A percentile compares a stretch with the other conserved stretches of the same genome.
Conservation (phyloP, 805 yeast species). For the Kuraishia hungarica region DNA sequence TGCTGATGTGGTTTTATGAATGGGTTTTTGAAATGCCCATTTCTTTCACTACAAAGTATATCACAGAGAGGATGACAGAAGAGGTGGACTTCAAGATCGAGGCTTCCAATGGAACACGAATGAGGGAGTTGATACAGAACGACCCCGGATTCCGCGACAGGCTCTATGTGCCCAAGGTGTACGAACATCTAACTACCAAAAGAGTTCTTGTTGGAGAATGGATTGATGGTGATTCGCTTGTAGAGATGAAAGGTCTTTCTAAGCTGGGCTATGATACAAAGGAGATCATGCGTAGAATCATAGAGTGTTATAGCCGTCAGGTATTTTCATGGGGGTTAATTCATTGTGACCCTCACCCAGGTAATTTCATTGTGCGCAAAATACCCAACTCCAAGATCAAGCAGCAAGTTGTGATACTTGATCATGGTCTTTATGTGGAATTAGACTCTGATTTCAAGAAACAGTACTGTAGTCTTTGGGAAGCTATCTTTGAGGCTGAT, state of each 20-base stretch:
- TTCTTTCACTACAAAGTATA: conserved; percentile 43
- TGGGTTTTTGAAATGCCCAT: conserved; percentile 58
- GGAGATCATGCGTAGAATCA: conserved; percentile 39
- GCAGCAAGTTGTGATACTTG: conserved; percentile 60
- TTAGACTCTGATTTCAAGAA: conserved; percentile 40
- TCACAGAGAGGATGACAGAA: conserved; percentile 44
- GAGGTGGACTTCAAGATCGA: conserved; percentile 61
- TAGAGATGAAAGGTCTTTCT: conserved; percentile 33
- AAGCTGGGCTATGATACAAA: conserved; percentile 28
- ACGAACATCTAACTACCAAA: conserved; percentile 32
- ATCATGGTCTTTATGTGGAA: conserved; percentile 64
- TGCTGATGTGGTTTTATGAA: conserved; percentile 44
- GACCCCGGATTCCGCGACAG: conserved; percentile 33
- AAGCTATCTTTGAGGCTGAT: conserved; percentile 46
- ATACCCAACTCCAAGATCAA: conserved; percentile 10
- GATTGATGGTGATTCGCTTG: conserved; percentile 63
- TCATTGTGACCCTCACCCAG: conserved; percentile 79
- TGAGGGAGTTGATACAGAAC: conserved; percentile 26
- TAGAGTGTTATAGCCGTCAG: conserved; percentile 45
- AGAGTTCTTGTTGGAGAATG: conserved; percentile 62
- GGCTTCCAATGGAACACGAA: conserved; percentile 36
- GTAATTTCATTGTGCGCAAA: conserved; percentile 54
- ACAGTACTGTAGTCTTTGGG: conserved; percentile 60
- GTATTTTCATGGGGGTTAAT: conserved; percentile 60
- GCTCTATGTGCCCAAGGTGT: conserved; percentile 50